These are phyloP conservation scores for Fusarium albidum DNA, from an alignment of 2,329 filamentous ascomycete species.

Conservation along the genomic window DNA sequence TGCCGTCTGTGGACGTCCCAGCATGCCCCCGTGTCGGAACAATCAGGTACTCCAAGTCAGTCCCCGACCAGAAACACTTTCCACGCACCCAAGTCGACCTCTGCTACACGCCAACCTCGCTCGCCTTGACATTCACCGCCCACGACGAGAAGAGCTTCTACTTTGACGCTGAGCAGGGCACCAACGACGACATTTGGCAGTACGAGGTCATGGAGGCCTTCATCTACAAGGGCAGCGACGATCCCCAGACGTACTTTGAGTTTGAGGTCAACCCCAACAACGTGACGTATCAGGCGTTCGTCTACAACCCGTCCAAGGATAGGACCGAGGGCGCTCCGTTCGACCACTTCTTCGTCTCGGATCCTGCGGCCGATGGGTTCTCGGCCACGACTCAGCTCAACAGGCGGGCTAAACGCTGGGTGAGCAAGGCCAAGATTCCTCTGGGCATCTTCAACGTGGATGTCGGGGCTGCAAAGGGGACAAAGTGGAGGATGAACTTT, in stretches of 20 bases:
- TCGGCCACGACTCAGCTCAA: conserved; percentile 50
- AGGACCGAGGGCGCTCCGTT: conserved; percentile 52
- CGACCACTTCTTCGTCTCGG: conserved; percentile 52
- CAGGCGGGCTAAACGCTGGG: conserved; percentile 48
- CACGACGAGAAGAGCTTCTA: conserved; percentile 56
- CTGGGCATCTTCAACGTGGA: conserved; percentile 60
- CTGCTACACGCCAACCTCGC: conserved; percentile 53
- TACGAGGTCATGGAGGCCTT: conserved; percentile 63
- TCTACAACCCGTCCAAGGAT: conserved; percentile 59
- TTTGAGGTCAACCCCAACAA: conserved; percentile 61
- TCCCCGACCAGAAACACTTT: conserved; percentile 52
- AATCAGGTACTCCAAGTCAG: conserved; percentile 51
- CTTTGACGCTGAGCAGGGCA: conserved; percentile 52
- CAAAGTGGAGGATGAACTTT: conserved; percentile 61
- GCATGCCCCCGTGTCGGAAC: conserved; percentile 48
- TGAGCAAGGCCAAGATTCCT: conserved; percentile 52
- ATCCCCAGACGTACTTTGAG: conserved; percentile 59
- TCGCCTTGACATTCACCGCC: conserved; percentile 55
- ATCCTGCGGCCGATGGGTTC: conserved; percentile 53
- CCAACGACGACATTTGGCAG: conserved; percentile 56
- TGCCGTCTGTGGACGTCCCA: conserved; percentile 48
- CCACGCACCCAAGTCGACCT: conserved; percentile 55
- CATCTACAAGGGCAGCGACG: conserved; percentile 53
- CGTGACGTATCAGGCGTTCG: conserved; percentile 59
- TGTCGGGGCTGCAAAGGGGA: conserved; percentile 50